Conservation (phyloP, 805 yeast species). For the Candida namnaoensis region DNA sequence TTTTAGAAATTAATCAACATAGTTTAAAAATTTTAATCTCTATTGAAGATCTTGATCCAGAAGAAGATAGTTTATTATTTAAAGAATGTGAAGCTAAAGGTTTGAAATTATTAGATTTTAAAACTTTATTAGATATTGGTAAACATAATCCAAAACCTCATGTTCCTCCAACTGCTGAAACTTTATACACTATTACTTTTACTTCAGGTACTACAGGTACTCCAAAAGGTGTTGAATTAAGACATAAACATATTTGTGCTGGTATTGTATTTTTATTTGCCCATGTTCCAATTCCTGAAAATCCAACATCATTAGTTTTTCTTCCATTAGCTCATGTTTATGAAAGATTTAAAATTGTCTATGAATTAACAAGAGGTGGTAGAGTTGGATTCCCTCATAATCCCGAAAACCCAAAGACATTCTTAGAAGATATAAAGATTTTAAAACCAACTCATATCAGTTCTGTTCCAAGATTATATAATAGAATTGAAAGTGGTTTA, state of each 20-base stretch:
- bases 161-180: conserved; percentile 42
- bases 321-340: conserved; percentile 54
- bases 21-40: conserved; percentile 47
- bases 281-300: conserved; percentile 20
- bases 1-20: conserved; percentile 35
- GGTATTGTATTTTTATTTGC: conserved; percentile 35
- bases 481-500: conserved; percentile 52
- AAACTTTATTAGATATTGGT: conserved; percentile 30
- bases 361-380: conserved; percentile 37
- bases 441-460: conserved; percentile 45
- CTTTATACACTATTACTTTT: conserved; percentile 54
- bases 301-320: conserved; percentile 28
- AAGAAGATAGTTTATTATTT: conserved; percentile 22
- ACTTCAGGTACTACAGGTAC: conserved; percentile 73
- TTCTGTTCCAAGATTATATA: conserved; percentile 58
- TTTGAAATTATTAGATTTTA: conserved; percentile 23
- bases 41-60: conserved; percentile 35
- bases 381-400: conserved; percentile 47
- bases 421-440: conserved; percentile 49
- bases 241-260: conserved; percentile 44
- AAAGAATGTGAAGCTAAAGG: conserved; percentile 20
- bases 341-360: conserved; percentile 37
- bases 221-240: conserved; percentile 62
- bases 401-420: conserved; percentile 39
- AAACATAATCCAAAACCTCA: conserved; percentile 30